Base-by-base conservation (phyloP, 768 basidiomycete genomes). In the Auriscalpium microsporum region DNA sequence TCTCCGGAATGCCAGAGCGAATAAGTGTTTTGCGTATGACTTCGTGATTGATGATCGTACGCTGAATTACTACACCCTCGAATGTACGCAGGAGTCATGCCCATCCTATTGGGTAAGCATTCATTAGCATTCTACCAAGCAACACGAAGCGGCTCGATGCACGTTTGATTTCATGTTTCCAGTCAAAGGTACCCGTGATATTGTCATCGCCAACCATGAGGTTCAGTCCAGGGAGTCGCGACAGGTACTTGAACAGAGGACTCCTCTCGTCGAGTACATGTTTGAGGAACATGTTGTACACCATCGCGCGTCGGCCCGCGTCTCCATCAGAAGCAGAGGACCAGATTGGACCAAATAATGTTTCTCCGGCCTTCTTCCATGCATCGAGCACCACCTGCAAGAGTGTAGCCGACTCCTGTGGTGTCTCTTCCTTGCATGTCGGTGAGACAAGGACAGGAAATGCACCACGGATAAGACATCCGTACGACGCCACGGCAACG, bases 401-500 rank as follows among this genome's bases (percentile, higher is more conserved):
- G n/a, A 42, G 40, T 10, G n/a, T n/a, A 42, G 40, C 40, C 11
- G 40, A 42, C 40, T 42, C 40, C 40, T 42, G 11, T n/a, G 40
- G 40, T n/a, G 40, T 42, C 40, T 42, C 40, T 42, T 42, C 11
- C n/a, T 42, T 42, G 40, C 40, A 42, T 11, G 40, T 42, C 40
- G 40, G 40, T 4, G 40, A 42, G 40, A 42, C 48, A 17, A 63
- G 17, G 14, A 65, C 56, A 4, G 64, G 64, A 23, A 59, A 61
- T 0, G 63, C 62, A n/a, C 63, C 63, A 45, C 63, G 63, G 13
- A 56, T 17, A 4, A 6, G 8, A 35, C 11, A 10, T 10, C 51
- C 60, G 36, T 47, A 54, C 10, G 60, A 57, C 1, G 61, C 52
- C 38, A 68, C 53, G 1, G 67, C 67, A 11, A 59, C 62, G 1